Base-by-base conservation (phyloP, 305 asterid species). In the Ruellia speciosa region DNA sequence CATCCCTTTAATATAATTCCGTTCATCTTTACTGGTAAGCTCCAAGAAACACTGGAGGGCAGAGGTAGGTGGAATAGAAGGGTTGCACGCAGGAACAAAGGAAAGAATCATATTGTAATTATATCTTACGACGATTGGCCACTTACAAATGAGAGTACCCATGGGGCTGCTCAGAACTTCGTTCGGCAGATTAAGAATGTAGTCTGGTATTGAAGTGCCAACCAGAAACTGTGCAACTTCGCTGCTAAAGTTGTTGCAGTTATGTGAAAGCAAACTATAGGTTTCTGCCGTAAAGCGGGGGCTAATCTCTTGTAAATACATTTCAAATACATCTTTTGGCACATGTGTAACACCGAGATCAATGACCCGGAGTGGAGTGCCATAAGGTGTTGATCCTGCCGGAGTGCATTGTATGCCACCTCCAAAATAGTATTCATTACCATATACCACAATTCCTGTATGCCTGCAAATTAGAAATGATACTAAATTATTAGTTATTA, bases 141-240 rank as follows among this genome's bases (percentile, higher is more conserved):
- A 77, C 98, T 86, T 75, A 92, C 99, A 18, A 51, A 92, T 76
- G 43, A 88, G 75, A 64, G 95, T 82, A 13, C 96, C 99, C 89
- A 82, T 84, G 53, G 99, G 99, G 66, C 96, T 88, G 81, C 71
- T 75, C 75, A 80, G 61, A 62, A 92, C 94, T 71, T 92, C 99
- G 18, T 78, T 86, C 2, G 99, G 99, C 63, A 92, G 94, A 70
- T 86, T 79, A 72, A 88, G 57, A 64, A 92, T 92, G 74, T 92
- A 79, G n/a, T 92, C 95, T 0, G 96, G 95, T 51, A 92, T 80
- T 24, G 86, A 53, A 60, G 77, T 75, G 61, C 95, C 86, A 16
- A 79, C 86, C 60, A 92, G 77, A 72, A 92, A 92, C 79, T 92
- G 96, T 41, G 94, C 81, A 75, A 88, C 86, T 79, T 92, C 99